Conservation (phyloP, 345 rosid species). For the Brassica incana region DNA sequence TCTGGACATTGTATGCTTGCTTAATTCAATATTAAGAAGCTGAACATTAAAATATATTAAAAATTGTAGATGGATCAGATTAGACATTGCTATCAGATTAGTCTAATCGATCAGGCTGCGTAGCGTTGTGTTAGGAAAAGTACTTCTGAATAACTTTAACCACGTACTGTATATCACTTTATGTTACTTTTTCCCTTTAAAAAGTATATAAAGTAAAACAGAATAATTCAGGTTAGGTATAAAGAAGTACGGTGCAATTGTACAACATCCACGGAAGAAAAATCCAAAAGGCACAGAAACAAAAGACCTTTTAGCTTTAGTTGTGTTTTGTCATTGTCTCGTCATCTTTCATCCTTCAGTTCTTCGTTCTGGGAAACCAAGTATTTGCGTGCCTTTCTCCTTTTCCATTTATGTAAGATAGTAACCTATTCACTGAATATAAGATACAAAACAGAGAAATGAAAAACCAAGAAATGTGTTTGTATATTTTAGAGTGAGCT, state of each 20-base stretch:
- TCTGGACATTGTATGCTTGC: background rate
- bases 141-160: conserved; percentile 6
- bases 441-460: background rate
- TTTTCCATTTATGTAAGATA: background rate
- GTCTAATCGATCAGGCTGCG: background rate
- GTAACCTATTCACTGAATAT: background rate
- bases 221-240: background rate
- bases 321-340: background rate
- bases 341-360: background rate
- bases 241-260: conserved; percentile 39
- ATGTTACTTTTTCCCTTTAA: background rate
- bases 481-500: background rate
- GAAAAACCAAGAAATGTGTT: background rate
- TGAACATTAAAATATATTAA: background rate
- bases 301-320: background rate
- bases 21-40: background rate
- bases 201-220: background rate
- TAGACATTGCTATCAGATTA: background rate
- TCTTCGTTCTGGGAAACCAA: conserved; percentile 4
- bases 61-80: background rate
- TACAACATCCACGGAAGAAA: conserved; percentile 35
- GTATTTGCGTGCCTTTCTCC: background rate
- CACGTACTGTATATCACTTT: background rate
- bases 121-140: background rate
- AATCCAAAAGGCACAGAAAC: conserved; percentile 14